Conservation (phyloP, 1,284 basidiomycete genomes). For the Microbotryum violaceum region DNA sequence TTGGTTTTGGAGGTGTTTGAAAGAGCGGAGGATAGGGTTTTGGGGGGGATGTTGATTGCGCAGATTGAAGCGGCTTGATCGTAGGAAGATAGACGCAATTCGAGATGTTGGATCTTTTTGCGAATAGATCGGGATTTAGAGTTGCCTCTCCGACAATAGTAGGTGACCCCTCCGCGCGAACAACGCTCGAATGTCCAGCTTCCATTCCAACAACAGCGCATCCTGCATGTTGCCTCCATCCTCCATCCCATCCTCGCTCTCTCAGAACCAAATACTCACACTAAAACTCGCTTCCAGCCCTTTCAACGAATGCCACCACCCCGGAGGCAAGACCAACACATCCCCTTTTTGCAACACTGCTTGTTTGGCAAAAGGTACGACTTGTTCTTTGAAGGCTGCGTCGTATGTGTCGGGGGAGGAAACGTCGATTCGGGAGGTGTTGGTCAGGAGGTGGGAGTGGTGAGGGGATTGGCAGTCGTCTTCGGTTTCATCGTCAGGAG, state of each 20-base stretch:
- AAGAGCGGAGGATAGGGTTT: too few species aligned
- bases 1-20: too few species aligned
- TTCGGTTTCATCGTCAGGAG: not conserved
- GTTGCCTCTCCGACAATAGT: too few species aligned
- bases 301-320: slow-evolving; percentile 43
- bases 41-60: too few species aligned
- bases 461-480: slow-evolving; percentile 31
- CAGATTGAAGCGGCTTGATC: too few species aligned
- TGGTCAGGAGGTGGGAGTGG: slow-evolving; percentile 39
- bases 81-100: too few species aligned
- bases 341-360: slow-evolving; percentile 70
- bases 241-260: not conserved
- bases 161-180: too few species aligned
- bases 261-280: slow-evolving; percentile 38
- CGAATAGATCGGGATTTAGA: too few species aligned
- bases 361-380: slow-evolving; percentile 57
- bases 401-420: not conserved
- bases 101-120: too few species aligned
- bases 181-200: too few species aligned
- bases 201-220: too few species aligned
- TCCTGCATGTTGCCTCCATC: too few species aligned
- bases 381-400: slow-evolving; percentile 52
- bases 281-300: slow-evolving; percentile 33
- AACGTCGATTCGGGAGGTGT: slow-evolving; percentile 44
- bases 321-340: slow-evolving; percentile 73